Evolutionary conservation across 202 grass and related monocot genomes (phyloP).

Genomic region (Panicum virgatum): DNA sequence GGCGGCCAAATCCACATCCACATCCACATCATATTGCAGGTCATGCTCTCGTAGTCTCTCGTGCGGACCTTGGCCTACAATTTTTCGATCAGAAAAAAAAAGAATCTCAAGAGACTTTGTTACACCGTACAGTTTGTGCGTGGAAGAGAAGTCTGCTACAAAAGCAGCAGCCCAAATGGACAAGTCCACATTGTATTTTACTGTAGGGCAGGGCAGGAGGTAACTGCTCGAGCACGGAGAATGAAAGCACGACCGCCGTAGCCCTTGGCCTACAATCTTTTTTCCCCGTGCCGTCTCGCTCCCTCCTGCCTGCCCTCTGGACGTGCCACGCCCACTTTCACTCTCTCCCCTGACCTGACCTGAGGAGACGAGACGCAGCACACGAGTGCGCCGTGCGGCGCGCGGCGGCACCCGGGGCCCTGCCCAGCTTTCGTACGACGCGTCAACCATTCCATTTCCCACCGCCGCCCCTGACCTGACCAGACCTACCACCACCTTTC

Average conservation of each 20-base stretch:
- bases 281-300: not conserved
- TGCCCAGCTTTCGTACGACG: not conserved
- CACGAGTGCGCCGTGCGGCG: not conserved
- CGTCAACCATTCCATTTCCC: constrained; percentile 9
- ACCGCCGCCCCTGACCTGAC: not conserved
- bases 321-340: not conserved
- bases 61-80: not conserved
- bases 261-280: not conserved
- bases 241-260: not conserved
- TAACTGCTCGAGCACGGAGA: not conserved
- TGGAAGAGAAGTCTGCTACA: not conserved
- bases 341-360: not conserved
- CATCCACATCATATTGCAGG: not conserved
- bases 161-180: not conserved
- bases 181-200: constrained; percentile 15
- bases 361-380: not conserved
- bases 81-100: not conserved
- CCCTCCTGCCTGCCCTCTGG: not conserved
- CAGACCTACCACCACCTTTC: not conserved
- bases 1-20: constrained; percentile 29
- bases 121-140: too few relatives aligned
- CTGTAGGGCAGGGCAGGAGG: not conserved
- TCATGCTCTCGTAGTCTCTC: not conserved
- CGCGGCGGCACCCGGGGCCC: not conserved
- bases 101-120: too few relatives aligned